A percentile compares a stretch with the other conserved stretches of the same genome.
Evolutionary conservation across 2,329 filamentous ascomycete genomes (phyloP).

Genomic region (Diaporthe nobilis): DNA sequence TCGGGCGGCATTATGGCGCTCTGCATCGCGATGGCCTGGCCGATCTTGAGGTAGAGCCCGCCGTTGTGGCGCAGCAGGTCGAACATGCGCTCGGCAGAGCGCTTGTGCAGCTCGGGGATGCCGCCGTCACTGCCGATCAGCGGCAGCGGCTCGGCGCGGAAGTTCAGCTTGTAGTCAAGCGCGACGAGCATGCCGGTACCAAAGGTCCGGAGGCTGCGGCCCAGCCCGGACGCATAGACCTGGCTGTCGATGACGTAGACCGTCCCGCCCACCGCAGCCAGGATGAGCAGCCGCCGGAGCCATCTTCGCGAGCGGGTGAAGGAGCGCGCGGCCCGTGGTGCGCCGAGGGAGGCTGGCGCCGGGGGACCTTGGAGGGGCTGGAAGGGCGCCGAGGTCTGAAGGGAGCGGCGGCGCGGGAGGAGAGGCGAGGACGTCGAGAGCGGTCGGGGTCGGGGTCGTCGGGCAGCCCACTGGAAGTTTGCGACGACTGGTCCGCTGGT

Average conservation of each 20-base stretch:
- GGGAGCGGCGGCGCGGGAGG: slow-evolving; percentile 42
- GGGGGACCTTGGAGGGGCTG: slow-evolving; percentile 78
- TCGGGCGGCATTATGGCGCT: slow-evolving; percentile 92
- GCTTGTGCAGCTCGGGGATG: slow-evolving; percentile 83
- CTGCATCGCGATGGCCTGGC: slow-evolving; percentile 98
- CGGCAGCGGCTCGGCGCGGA: slow-evolving; percentile 81
- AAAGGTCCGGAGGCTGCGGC: slow-evolving; percentile 86
- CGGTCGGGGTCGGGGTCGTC: slow-evolving; percentile 1
- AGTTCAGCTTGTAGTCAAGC: slow-evolving; percentile 97
- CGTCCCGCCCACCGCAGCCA: slow-evolving; percentile 71
- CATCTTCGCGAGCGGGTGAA: slow-evolving; percentile 81
- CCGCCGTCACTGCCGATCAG: slow-evolving; percentile 63
- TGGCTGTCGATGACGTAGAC: slow-evolving; percentile 79
- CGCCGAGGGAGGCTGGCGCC: slow-evolving; percentile 82
- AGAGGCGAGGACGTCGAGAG: slow-evolving; percentile 20
- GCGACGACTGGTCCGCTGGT: slow-evolving; percentile 15
- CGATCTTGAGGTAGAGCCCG: slow-evolving; percentile 96
- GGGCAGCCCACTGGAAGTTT: slow-evolving; percentile 7
- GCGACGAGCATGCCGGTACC: slow-evolving; percentile 83
- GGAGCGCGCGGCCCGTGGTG: slow-evolving; percentile 77
- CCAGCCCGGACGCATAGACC: slow-evolving; percentile 84
- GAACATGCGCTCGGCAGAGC: slow-evolving; percentile 87
- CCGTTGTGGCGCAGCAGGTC: slow-evolving; percentile 88
- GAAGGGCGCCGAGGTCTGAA: slow-evolving; percentile 61
- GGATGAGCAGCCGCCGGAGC: slow-evolving; percentile 79